Conservation (phyloP, 1,284 basidiomycete genomes). For the Mycena sp. region DNA sequence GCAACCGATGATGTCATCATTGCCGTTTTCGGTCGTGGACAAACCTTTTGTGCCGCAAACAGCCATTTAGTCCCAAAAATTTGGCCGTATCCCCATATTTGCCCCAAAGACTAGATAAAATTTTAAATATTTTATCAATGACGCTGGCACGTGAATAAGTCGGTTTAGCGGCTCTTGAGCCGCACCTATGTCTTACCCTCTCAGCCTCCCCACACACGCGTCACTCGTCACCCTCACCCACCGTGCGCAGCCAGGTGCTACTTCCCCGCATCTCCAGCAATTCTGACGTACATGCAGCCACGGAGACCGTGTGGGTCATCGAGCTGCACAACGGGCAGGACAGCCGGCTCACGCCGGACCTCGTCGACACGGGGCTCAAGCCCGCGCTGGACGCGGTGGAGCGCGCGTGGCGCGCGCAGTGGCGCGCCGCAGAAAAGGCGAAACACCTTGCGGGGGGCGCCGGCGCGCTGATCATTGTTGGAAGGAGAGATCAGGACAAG, state of each 20-base stretch:
- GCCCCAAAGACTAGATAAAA: too few species aligned
- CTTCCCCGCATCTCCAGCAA: too few species aligned
- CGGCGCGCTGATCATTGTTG: constrained; percentile 84
- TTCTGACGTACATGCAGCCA: constrained; percentile 53
- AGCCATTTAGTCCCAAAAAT: too few species aligned
- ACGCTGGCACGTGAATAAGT: too few species aligned
- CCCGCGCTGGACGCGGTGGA: constrained; percentile 85
- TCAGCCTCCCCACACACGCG: constrained; percentile 54
- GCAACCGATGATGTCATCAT: too few species aligned
- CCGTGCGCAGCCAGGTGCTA: constrained; percentile 52
- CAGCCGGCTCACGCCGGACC: constrained; percentile 70
- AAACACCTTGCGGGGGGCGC: constrained; percentile 59
- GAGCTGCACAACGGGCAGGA: constrained; percentile 83
- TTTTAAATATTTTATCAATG: too few species aligned
- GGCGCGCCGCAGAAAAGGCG: constrained; percentile 51
- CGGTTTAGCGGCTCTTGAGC: too few species aligned
- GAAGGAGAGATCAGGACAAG: constrained; percentile 78
- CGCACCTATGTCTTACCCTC: constrained; percentile 60
- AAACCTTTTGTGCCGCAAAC: too few species aligned
- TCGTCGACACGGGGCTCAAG: constrained; percentile 71
- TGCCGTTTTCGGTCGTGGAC: too few species aligned
- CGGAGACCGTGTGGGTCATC: constrained; percentile 72
- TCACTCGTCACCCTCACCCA: constrained; percentile 72
- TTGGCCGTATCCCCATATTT: too few species aligned
- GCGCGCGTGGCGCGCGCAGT: constrained; percentile 74